A percentile compares a stretch with the other conserved stretches of the same genome.
phyloP scores from a whole-genome alignment of 1,139 yeast genomes.

The Hemisphaericaspora subhashii region DNA sequence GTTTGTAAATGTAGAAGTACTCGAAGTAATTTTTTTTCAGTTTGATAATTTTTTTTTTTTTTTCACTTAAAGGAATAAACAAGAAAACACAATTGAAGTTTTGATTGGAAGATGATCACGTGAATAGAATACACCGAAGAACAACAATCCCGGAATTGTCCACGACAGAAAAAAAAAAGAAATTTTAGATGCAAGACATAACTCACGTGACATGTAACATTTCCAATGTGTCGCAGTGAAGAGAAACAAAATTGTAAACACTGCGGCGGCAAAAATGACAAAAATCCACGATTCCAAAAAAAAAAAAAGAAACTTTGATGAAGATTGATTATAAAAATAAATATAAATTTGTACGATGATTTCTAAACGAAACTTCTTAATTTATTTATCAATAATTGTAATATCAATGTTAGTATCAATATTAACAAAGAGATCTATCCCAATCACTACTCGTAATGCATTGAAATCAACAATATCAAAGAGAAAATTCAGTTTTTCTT shows the following conservation, averaged over 20 bases:
- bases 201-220: too few relatives aligned
- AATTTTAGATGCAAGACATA: too few relatives aligned
- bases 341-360: slow-evolving; percentile 1
- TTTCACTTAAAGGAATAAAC: not conserved
- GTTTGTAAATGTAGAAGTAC: not conserved
- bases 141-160: too few relatives aligned
- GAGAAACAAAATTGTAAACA: too few relatives aligned
- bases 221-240: too few relatives aligned
- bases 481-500: slow-evolving; percentile 20
- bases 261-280: too few relatives aligned
- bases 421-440: slow-evolving; percentile 23
- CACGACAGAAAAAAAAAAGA: too few relatives aligned
- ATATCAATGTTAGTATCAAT: slow-evolving; percentile 32
- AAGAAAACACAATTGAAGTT: not conserved
- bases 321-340: not conserved
- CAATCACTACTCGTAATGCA: slow-evolving; percentile 10
- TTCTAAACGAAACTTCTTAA: slow-evolving; percentile 4
- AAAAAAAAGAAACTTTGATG: slow-evolving; percentile 1
- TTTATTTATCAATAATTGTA: slow-evolving; percentile 15
- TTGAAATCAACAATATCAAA: slow-evolving; percentile 7
- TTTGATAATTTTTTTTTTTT: slow-evolving; percentile 2
- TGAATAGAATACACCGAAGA: slow-evolving; percentile 10
- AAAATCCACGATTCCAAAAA: too few relatives aligned
- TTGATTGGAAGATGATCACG: slow-evolving; percentile 9
- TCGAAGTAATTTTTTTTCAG: slow-evolving; percentile 7